phyloP scores from a whole-genome alignment of 805 yeast species.

The Yamadazyma tumulicola region DNA sequence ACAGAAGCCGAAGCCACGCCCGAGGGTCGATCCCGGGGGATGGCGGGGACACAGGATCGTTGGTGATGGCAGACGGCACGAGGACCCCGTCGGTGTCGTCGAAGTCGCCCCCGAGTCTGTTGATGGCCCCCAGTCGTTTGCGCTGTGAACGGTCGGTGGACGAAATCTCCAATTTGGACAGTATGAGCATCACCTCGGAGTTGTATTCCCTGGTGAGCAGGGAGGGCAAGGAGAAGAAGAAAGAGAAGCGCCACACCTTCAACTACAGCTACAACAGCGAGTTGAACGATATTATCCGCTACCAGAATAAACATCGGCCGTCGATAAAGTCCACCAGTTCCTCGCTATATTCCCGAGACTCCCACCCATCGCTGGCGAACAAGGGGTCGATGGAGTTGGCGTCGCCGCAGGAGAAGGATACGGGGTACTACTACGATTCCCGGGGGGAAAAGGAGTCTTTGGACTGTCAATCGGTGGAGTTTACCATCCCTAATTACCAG shows the following conservation, averaged over 20 bases:
- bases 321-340: slow-evolving; percentile 2
- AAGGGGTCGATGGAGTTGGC: neutral
- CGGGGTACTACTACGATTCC: slow-evolving; percentile 2
- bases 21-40: too few species aligned
- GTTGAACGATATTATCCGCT: slow-evolving; percentile 15
- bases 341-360: slow-evolving; percentile 3
- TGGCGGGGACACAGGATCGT: too few species aligned
- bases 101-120: too few species aligned
- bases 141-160: slow-evolving; percentile 8
- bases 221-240: neutral
- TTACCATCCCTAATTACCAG: slow-evolving; percentile 7
- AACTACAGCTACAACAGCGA: slow-evolving; percentile 14
- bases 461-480: neutral
- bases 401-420: neutral
- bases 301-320: slow-evolving; percentile 10
- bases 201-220: neutral
- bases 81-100: too few species aligned
- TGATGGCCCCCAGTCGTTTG: neutral
- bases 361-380: neutral
- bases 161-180: slow-evolving; percentile 11
- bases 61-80: too few species aligned
- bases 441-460: too few species aligned
- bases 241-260: slow-evolving; percentile 8
- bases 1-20: too few species aligned
- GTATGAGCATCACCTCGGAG: slow-evolving; percentile 9